Evolutionary conservation across 1,284 basidiomycete species (phyloP), one percentile per base, ranked within the genome.

Genomic region (Marasmius fiardii): DNA sequence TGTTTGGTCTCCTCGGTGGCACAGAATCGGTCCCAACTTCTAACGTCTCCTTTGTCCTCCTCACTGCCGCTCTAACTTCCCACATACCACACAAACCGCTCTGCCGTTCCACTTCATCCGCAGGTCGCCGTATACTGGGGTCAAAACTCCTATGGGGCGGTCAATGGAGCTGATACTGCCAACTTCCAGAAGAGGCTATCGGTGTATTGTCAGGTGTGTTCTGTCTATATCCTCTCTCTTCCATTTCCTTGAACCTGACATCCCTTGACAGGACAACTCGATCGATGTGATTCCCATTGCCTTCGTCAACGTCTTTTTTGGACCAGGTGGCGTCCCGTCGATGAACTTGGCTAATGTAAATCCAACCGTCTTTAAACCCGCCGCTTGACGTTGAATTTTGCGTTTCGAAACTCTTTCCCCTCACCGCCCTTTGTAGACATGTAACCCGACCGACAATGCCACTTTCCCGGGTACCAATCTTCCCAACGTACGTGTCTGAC

Each of bases 81-180:
- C 43, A n/a, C 5, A 12, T 21, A 16, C 20, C 21, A 23, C 3
- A 10, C n/a, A 21, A 18, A 23, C 23, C 16, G 10, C 2, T 10
- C 26, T 26, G 16, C 7, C 16, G 21, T 11, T 6, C 26, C 23
- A 23, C 33, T 28, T 48, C 24, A 47, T 14, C 20, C 8, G 20
- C 21, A 7, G 4, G 28, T 18, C 54, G 53, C 28, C 60, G 82
- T 80, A 21, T 85, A 85, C 64, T 86, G 82, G 82, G 85, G 84
- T 48, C 83, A 87, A 68, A 85, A 86, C 64, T 84, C 83, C 2
- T 84, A 84, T 59, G 83, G 84, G 35, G 84, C 83, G 1, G 73
- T 71, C 5, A 72, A 83, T 60, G 49, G 66, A 24, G 65, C 64
- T n/a, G 77, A 82, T 59, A 67, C 71, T 2, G 75, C 78, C 28